Conservation (phyloP, 1,284 basidiomycete species). For the Trichosporon sp. region DNA sequence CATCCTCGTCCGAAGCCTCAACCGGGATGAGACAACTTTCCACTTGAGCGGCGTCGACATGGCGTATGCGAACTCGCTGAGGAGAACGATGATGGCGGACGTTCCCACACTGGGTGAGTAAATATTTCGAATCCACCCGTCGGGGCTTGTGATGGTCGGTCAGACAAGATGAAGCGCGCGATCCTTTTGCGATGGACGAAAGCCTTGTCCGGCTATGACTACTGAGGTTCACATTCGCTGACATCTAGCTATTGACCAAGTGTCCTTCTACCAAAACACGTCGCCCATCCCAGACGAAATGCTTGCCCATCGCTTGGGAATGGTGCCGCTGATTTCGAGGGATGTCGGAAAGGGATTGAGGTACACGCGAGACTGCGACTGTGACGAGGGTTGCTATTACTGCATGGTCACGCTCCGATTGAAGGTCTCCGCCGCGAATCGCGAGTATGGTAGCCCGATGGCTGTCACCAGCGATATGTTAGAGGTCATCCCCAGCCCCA, state of each 20-base stretch:
- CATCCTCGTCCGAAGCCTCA: constrained; percentile 49
- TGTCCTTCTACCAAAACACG: constrained; percentile 87
- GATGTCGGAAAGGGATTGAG: constrained; percentile 79
- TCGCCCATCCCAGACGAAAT: constrained; percentile 96
- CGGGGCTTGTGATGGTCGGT: not conserved
- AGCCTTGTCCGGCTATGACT: no score
- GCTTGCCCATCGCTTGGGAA: constrained; percentile 89
- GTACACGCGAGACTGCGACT: constrained; percentile 51
- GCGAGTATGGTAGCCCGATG: constrained; percentile 31
- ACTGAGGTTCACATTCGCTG: no score
- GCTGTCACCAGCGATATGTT: constrained; percentile 46
- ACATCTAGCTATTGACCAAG: constrained; percentile 85
- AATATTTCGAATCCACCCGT: not conserved
- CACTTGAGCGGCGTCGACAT: constrained; percentile 88
- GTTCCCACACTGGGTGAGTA: constrained; percentile 84
- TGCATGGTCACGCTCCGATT: constrained; percentile 46
- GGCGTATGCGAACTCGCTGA: constrained; percentile 83
- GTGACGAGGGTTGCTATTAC: constrained; percentile 49
- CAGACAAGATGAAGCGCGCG: no score
- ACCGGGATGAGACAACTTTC: constrained; percentile 76
- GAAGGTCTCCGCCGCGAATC: constrained; percentile 29
- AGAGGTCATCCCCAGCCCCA: constrained; percentile 38
- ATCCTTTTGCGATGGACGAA: not conserved
- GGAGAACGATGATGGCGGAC: constrained; percentile 90
- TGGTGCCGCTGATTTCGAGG: constrained; percentile 82